A percentile compares a stretch with the other conserved stretches of the same genome.
These are phyloP conservation scores for Fusarium coffeatum DNA, from an alignment of 2,329 filamentous ascomycete genomes.

Conservation along the genomic window DNA sequence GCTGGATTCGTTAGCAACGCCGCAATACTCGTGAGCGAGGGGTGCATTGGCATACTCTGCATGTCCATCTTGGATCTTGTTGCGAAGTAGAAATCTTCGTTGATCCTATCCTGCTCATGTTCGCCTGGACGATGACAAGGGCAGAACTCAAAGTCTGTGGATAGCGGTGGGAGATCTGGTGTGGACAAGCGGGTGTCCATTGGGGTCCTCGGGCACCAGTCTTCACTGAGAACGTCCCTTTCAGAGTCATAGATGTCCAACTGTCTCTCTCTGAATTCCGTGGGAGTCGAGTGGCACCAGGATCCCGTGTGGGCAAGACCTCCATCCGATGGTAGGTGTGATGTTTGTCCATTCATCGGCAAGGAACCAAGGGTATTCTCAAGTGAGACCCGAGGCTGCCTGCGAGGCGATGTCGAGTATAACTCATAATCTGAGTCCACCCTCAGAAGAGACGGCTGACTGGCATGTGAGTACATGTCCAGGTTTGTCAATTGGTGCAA, in stretches of 20 bases:
- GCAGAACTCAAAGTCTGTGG: slow-evolving; percentile 43
- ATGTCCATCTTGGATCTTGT: slow-evolving; percentile 41
- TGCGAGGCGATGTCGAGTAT: slow-evolving; percentile 7
- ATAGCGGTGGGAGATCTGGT: slow-evolving; percentile 40
- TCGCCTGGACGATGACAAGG: slow-evolving; percentile 21
- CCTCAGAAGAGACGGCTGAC: not conserved
- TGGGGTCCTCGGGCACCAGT: slow-evolving; percentile 34
- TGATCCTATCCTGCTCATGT: slow-evolving; percentile 33
- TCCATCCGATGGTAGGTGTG: not conserved
- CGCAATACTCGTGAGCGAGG: not conserved
- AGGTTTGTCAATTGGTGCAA: slow-evolving; percentile 1
- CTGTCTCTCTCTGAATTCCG: not conserved
- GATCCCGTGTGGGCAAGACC: slow-evolving; percentile 35
- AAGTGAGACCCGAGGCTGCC: slow-evolving; percentile 13
- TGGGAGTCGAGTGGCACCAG: slow-evolving; percentile 29
- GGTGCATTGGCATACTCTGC: slow-evolving; percentile 35
- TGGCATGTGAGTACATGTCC: not conserved
- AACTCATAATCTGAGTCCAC: not conserved
- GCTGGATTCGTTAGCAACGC: slow-evolving; percentile 32
- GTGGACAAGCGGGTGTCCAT: slow-evolving; percentile 35
- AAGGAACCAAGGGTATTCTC: not conserved
- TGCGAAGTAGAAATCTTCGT: slow-evolving; percentile 38
- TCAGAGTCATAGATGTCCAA: not conserved
- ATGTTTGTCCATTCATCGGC: not conserved
- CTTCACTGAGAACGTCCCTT: slow-evolving; percentile 1